Base-by-base conservation (phyloP, 306 rosid species). In the Arachis hypogaea region DNA sequence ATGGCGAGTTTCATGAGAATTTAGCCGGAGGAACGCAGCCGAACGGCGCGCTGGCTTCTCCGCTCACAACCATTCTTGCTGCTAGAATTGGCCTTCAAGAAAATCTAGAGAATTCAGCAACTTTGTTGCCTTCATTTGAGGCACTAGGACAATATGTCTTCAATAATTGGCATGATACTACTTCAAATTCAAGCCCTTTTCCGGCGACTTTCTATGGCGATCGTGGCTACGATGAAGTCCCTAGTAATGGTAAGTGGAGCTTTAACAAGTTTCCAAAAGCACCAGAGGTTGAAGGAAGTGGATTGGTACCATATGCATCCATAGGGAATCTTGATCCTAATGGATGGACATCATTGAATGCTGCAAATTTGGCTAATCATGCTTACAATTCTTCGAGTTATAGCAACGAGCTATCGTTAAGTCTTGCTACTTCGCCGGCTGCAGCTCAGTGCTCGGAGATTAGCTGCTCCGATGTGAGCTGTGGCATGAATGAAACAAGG, bases 391-490 rank as follows among this genome's bases (percentile, higher is more conserved):
- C 78, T 28, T 76, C 88, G 0, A 82, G 80, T 38, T 77, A 85
- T 58, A 80, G 83, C 8, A 93, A 88, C 9, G 89, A 86, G 60
- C 93, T 90, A 12, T 84, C 98, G 11, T 69, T 90, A 5, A 86
- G 90, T 69, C 88, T 90, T 40, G 89, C 92, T 29, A 83, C 92
- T 14, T 84, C 96, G 59, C 77, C 73, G 33, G 56, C 78, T 66
- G 70, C 66, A 1, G 90, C 83, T 61, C 96, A 82, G 56, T 82
- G 85, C 77, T 76, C 89, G 0, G 96, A 83, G 51, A 44, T 80
- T 63, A 71, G 81, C n/a, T 68, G 80, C 38, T 83, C 92, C 10
- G 86, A 78, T 14, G 68, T 77, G 4, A 77, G 78, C 1, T 75
- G 64, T 51, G 72, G 80, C 77, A 70, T 85, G 80, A 79, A 82